A percentile compares a stretch with the other conserved stretches of the same genome.
These are phyloP conservation scores for Prasinococcaceae sp. DNA, from an alignment of 139 green algal genomes.

Conservation along the genomic window DNA sequence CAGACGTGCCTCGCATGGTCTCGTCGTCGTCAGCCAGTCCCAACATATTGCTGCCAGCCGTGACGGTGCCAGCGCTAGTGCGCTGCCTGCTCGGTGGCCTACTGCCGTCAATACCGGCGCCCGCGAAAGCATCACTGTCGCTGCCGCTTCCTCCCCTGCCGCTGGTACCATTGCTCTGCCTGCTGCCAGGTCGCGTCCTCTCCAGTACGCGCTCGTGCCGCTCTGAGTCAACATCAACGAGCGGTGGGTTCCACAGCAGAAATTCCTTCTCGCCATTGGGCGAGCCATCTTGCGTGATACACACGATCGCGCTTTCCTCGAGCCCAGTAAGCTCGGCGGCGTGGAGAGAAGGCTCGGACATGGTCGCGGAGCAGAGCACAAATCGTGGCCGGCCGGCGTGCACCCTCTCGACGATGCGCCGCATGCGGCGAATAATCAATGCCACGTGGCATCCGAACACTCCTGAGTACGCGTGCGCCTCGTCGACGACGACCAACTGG, in stretches of 20 bases:
- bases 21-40: no score
- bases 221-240: slow-evolving; percentile 30
- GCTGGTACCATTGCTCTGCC: background rate
- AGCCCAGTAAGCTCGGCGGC: slow-evolving; percentile 5
- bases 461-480: slow-evolving; percentile 63
- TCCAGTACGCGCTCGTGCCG: no score
- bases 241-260: slow-evolving; percentile 87
- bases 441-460: slow-evolving; percentile 80
- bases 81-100: no score
- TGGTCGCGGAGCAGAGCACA: slow-evolving; percentile 63
- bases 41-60: no score
- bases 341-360: slow-evolving; percentile 13
- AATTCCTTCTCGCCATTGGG: slow-evolving; percentile 63
- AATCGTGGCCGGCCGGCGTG: slow-evolving; percentile 40
- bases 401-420: slow-evolving; percentile 43
- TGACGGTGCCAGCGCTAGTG: no score
- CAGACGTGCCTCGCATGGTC: no score
- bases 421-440: slow-evolving; percentile 69
- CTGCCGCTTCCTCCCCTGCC: background rate
- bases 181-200: background rate
- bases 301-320: slow-evolving; percentile 33
- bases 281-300: slow-evolving; percentile 58
- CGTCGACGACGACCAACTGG: slow-evolving; percentile 65
- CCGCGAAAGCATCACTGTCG: no score
- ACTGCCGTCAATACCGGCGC: no score